These are phyloP conservation scores for Backusella australiensis DNA, from an alignment of 192 early-diverging fungal genomes.

Conservation along the genomic window DNA sequence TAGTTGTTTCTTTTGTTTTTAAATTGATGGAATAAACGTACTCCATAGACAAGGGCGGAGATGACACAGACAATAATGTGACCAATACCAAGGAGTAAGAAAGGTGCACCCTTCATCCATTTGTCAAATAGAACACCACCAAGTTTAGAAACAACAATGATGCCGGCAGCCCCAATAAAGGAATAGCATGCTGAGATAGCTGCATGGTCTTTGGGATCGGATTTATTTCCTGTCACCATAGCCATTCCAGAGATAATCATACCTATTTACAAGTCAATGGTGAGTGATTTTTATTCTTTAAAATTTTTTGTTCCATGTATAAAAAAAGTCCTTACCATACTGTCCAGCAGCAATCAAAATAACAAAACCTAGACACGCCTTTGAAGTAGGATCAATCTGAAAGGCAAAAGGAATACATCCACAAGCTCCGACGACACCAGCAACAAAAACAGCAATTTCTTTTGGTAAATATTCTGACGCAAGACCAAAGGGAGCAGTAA, in stretches of 20 bases:
- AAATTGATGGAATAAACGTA: neutral
- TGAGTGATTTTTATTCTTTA: neutral
- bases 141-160: constrained; percentile 60
- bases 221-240: constrained; percentile 50
- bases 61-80: constrained; percentile 35
- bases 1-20: neutral
- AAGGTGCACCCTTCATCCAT: constrained; percentile 52
- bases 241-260: constrained; percentile 65
- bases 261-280: constrained; percentile 41
- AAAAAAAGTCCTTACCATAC: constrained; percentile 20
- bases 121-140: constrained; percentile 58
- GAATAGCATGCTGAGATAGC: constrained; percentile 60
- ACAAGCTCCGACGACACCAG: constrained; percentile 47
- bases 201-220: constrained; percentile 53
- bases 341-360: constrained; percentile 51
- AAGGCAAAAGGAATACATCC: constrained; percentile 55
- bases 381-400: constrained; percentile 41
- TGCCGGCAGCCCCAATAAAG: constrained; percentile 62
- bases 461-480: constrained; percentile 36
- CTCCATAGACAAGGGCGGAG: constrained; percentile 25
- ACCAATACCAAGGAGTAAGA: constrained; percentile 44
- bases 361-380: constrained; percentile 40
- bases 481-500: constrained; percentile 59
- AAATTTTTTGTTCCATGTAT: neutral
- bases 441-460: constrained; percentile 38